Conservation (phyloP, 108 stramenopile species). For the Pseudonitzschia delicatissima region DNA sequence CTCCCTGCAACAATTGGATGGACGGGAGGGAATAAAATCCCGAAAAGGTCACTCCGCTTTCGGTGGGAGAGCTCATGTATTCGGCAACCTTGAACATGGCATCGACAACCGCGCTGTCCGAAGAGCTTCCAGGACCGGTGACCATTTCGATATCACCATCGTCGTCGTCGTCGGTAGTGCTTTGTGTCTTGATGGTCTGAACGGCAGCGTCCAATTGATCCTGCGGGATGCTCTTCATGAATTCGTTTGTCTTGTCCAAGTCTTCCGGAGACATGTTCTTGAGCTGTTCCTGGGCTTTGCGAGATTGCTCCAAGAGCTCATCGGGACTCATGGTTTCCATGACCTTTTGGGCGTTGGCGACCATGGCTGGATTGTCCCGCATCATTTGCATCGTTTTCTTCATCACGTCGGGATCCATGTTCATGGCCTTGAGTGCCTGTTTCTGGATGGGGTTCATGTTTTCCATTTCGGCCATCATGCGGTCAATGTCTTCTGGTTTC, state of each 20-base stretch:
- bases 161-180: constrained; percentile 6
- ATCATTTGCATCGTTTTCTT: constrained; percentile 68
- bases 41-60: constrained; percentile 60
- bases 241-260: constrained; percentile 43
- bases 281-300: constrained; percentile 53
- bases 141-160: constrained; percentile 4
- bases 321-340: constrained; percentile 67
- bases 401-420: constrained; percentile 65
- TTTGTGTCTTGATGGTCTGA: constrained; percentile 21
- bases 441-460: constrained; percentile 52
- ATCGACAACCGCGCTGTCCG: constrained; percentile 63
- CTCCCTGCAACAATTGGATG: constrained; percentile 50
- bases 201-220: constrained; percentile 30
- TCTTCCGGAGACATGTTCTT: constrained; percentile 52
- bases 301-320: constrained; percentile 54
- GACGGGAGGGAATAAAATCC: constrained; percentile 64
- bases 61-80: constrained; percentile 48
- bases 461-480: constrained; percentile 63
- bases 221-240: constrained; percentile 34
- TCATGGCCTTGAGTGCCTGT: constrained; percentile 58
- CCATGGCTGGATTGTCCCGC: constrained; percentile 71
- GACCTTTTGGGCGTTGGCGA: constrained; percentile 52
- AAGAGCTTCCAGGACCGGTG: constrained; percentile 34
- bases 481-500: constrained; percentile 59
- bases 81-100: constrained; percentile 64